Evolutionary conservation across 1,284 basidiomycete species (phyloP), one percentile per base, ranked within the genome.

Genomic region (Uromyces viciae-fabae): DNA sequence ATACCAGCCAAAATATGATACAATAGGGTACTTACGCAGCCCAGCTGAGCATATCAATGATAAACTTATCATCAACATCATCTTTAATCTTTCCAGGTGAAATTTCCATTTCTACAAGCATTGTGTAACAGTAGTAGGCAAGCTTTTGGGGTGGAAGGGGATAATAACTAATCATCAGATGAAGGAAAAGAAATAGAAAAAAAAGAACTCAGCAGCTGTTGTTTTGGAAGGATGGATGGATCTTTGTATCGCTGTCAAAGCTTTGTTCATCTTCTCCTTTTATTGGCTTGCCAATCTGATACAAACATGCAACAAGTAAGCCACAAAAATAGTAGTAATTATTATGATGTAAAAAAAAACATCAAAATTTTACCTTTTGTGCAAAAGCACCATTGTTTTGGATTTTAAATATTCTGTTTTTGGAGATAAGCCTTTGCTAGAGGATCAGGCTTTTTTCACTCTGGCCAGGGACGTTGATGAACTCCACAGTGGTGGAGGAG

Each of bases 381-480:
- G 38, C 36, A 17, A 75, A 62, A 5, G 56, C 54, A 7, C 42
- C 58, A 11, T n/a, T 56, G 25, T 28, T 62, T 75, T 22, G 56
- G 58, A 28, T 75, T 49, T 19, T 38, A 33, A 2, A n/a, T 11
- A 14, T 60, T 42, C 40, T 60, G n/a, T 7, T 25, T 28, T 36
- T 43, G 58, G 54, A 62, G 54, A 42, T 36, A 31, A 1, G 25
- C 3, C 25, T 58, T 62, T 0, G 54, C 56, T 14, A 75, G 38
- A 1, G 33, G 19, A n/a, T 75, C n/a, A 1, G 74, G 54, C 31
- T 75, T 60, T 25, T 75, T 75, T 0, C 33, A 25, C 36, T 62
- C n/a, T 3, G 58, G 74, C 73, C 73, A 75, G 5, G 54, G 46
- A 36, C 60, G 73, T n/a, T 75, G 9, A n/a, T 75, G 73, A 54